Evolutionary conservation across 345 rosid species (phyloP).

Genomic region (Euphorbia peplus): DNA sequence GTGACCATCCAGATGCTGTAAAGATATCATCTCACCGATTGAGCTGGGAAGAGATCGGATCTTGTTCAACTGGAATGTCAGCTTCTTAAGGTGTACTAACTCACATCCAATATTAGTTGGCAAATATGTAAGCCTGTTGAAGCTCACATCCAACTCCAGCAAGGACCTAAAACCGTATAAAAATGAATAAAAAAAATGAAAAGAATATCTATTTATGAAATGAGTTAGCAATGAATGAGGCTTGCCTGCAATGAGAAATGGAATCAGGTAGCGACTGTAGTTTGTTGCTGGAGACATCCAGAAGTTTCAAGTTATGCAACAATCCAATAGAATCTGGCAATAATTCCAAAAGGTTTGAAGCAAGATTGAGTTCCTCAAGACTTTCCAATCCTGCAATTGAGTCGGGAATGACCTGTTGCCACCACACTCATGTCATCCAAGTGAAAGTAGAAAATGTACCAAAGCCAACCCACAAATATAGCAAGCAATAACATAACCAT

Average conservation of each 20-base stretch:
- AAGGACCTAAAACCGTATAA: slow-evolving; percentile 46
- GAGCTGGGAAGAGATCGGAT: slow-evolving; percentile 71
- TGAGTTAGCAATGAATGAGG: slow-evolving; percentile 9
- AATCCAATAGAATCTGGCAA: slow-evolving; percentile 88
- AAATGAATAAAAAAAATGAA: neutral
- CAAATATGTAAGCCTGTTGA: slow-evolving; percentile 67
- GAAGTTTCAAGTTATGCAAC: slow-evolving; percentile 56
- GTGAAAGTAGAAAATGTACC: slow-evolving; percentile 6
- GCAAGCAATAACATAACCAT: neutral
- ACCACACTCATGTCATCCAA: slow-evolving; percentile 15
- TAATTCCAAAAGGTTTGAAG: slow-evolving; percentile 66
- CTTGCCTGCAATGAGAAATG: slow-evolving; percentile 73
- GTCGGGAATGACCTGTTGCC: slow-evolving; percentile 72
- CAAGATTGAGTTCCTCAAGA: slow-evolving; percentile 70
- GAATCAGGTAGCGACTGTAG: slow-evolving; percentile 67
- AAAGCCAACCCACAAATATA: neutral
- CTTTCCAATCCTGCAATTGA: slow-evolving; percentile 74
- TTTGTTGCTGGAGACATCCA: slow-evolving; percentile 74
- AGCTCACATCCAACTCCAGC: slow-evolving; percentile 76
- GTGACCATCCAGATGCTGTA: slow-evolving; percentile 69
- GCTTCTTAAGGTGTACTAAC: slow-evolving; percentile 54
- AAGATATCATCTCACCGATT: slow-evolving; percentile 62
- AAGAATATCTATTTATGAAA: neutral
- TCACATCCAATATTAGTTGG: slow-evolving; percentile 84
- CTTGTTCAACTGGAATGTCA: slow-evolving; percentile 68